Evolutionary conservation across 768 basidiomycete species (phyloP).

Genomic region (Tubosaeta sp.): DNA sequence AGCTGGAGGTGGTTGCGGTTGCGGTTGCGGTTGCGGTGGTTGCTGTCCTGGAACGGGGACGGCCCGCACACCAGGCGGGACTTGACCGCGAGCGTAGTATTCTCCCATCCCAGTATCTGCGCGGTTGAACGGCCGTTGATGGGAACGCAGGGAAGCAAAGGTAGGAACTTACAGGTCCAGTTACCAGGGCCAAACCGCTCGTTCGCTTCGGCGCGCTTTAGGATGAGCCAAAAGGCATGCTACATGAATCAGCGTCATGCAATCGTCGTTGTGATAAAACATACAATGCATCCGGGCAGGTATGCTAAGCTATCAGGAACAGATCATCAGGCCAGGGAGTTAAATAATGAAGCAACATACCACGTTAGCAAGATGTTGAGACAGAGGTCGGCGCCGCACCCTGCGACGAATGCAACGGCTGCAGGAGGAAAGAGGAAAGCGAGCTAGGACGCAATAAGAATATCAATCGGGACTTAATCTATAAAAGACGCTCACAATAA

Average conservation of each 20-base stretch:
- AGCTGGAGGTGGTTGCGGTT: neutral
- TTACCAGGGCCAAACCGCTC: slow-evolving; percentile 35
- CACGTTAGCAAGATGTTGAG: slow-evolving; percentile 76
- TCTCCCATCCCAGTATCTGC: slow-evolving; percentile 21
- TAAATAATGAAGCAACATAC: slow-evolving; percentile 37
- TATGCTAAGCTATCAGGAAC: slow-evolving; percentile 55
- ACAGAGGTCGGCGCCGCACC: slow-evolving; percentile 78
- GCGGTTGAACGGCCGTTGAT: neutral
- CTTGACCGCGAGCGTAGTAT: neutral
- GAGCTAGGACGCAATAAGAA: slow-evolving; percentile 40
- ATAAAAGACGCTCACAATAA: slow-evolving; percentile 3
- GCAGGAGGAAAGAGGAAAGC: slow-evolving; percentile 78
- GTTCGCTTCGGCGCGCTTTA: slow-evolving; percentile 77
- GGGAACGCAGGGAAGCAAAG: neutral
- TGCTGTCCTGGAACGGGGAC: neutral
- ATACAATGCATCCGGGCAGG: slow-evolving; percentile 55
- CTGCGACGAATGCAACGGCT: slow-evolving; percentile 67
- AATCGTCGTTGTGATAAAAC: neutral
- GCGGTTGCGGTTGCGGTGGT: neutral
- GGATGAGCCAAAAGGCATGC: slow-evolving; percentile 87
- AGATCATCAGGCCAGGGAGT: neutral
- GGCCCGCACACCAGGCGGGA: neutral
- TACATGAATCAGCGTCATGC: slow-evolving; percentile 11
- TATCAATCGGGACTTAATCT: too few species aligned
- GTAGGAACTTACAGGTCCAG: slow-evolving; percentile 20